Conservation (phyloP, 306 rosid genomes). For the Corylus americana region DNA sequence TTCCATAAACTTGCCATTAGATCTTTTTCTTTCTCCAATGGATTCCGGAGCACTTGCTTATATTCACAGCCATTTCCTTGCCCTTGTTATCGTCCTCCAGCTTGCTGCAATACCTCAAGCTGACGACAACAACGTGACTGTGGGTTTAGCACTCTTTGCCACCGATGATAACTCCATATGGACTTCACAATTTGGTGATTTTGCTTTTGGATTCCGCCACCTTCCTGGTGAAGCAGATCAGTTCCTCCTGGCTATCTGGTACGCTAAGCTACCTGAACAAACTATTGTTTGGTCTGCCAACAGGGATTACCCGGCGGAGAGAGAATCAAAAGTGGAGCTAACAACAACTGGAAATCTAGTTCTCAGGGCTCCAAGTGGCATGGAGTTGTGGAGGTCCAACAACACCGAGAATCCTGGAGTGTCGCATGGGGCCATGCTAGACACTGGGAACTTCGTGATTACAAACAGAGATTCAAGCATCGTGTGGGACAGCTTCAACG, state of each 20-base stretch:
- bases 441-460: neutral
- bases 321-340: constrained; percentile 1
- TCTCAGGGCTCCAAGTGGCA: neutral
- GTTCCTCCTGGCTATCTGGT: constrained; percentile 5
- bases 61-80: neutral
- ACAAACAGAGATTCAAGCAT: neutral
- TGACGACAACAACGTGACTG: neutral
- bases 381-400: neutral
- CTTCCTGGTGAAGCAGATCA: neutral
- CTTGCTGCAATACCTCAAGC: neutral
- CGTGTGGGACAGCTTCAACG: neutral
- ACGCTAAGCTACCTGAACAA: neutral
- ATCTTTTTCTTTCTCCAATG: neutral
- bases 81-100: neutral
- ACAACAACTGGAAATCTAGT: neutral
- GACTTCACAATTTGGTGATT: neutral
- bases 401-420: neutral
- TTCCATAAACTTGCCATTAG: too few relatives aligned
- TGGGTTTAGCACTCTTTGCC: neutral
- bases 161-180: neutral
- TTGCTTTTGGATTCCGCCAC: neutral
- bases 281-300: neutral
- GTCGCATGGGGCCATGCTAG: neutral
- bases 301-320: neutral
- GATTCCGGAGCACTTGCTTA: neutral